Conservation (phyloP, 805 yeast species). For the Zygosaccharomyces lentus region DNA sequence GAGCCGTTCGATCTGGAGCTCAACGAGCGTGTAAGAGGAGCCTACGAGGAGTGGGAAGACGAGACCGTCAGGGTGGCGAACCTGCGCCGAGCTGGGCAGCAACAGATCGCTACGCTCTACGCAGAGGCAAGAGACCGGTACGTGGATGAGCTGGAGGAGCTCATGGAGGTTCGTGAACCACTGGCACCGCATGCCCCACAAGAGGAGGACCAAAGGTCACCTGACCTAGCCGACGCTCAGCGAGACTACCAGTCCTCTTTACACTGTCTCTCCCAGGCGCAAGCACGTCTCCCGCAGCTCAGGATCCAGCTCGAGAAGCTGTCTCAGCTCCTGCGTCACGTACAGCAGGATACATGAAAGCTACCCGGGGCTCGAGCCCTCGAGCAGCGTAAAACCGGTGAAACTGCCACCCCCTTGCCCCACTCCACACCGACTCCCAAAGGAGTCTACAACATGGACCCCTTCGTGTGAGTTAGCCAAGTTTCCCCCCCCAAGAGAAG, state of each 20-base stretch:
- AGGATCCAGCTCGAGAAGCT: constrained; percentile 4
- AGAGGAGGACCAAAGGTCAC: not conserved
- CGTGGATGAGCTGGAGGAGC: constrained; percentile 26
- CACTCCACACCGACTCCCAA: not conserved
- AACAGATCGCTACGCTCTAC: constrained; percentile 38
- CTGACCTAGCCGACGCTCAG: constrained; percentile 7
- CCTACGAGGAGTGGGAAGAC: constrained; percentile 58
- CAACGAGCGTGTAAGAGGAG: constrained; percentile 53
- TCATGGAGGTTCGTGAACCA: constrained; percentile 8
- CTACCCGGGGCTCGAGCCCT: not conserved
- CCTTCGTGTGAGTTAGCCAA: not conserved
- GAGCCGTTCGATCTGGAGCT: constrained; percentile 70
- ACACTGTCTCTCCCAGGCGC: not conserved
- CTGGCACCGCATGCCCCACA: constrained; percentile 1
- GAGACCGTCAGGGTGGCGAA: constrained; percentile 54
- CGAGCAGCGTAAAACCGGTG: not conserved
- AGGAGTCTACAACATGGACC: not conserved
- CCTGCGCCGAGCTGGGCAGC: constrained; percentile 52
- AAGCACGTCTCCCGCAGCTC: not conserved
- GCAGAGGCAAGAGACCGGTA: constrained; percentile 26
- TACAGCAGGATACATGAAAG: not conserved
- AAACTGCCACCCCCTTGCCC: not conserved
- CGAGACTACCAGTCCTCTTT: constrained; percentile 2
- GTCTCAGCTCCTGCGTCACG: not conserved
- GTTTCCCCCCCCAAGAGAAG: not conserved